A percentile compares a stretch with the other conserved stretches of the same genome.
Evolutionary conservation across 2,329 filamentous ascomycete genomes (phyloP).

Genomic region (Dothistroma septosporum): DNA sequence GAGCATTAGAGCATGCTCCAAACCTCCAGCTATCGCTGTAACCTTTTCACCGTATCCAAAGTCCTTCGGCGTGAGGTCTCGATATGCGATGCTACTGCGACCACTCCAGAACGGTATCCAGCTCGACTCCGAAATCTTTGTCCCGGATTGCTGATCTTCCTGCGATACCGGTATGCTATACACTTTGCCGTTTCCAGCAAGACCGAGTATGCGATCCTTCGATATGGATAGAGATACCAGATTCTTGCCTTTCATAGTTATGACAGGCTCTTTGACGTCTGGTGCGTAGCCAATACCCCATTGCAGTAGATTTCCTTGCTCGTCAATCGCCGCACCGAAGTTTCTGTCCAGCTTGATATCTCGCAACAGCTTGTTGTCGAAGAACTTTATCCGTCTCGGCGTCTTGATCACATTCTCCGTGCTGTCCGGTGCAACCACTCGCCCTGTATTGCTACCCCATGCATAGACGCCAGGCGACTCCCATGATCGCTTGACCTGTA

Average conservation of each 20-base stretch:
- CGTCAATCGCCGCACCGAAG: constrained; percentile 81
- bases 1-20: constrained; percentile 81
- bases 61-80: constrained; percentile 61
- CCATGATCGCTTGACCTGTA: constrained; percentile 79
- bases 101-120: constrained; percentile 74
- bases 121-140: constrained; percentile 59
- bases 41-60: constrained; percentile 69
- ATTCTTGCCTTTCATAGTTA: constrained; percentile 77
- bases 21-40: constrained; percentile 68
- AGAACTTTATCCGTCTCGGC: constrained; percentile 72
- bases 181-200: constrained; percentile 69
- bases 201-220: constrained; percentile 73
- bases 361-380: constrained; percentile 76
- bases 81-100: constrained; percentile 62
- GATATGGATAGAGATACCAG: constrained; percentile 73
- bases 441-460: constrained; percentile 84
- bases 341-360: constrained; percentile 80
- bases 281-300: constrained; percentile 79
- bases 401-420: constrained; percentile 72
- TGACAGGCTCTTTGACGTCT: constrained; percentile 58
- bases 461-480: constrained; percentile 84
- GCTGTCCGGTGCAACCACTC: constrained; percentile 80
- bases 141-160: constrained; percentile 62
- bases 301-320: constrained; percentile 83
- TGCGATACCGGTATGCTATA: constrained; percentile 80